Base-by-base conservation (phyloP, 208 protist species). In the Vickermania ingenoplastis region DNA sequence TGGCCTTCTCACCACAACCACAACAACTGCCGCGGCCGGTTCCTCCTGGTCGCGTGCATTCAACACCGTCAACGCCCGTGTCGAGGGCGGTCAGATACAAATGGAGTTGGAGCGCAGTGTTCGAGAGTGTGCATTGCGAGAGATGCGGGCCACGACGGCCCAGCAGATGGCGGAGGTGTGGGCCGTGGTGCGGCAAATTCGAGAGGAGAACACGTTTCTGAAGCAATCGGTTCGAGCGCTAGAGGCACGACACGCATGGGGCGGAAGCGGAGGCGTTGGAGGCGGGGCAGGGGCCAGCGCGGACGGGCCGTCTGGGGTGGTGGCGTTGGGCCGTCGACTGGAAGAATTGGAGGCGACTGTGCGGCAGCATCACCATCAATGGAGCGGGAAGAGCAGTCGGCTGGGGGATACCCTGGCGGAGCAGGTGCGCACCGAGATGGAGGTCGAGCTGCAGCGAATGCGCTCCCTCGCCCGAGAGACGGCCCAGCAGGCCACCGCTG, bases 71-170 rank as follows among this genome's bases (percentile, higher is more conserved):
- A 13, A 5, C 23, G 50, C 73, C 0, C 70, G 84, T 61, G 49
- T 90, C 58, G 70, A 78, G 17, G 83, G 77, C 17, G 71, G 73
- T 21, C 23, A 77, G 26, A 61, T 77, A 26, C 82, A 90, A 59
- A 57, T 94, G 24, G 81, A 89, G 65, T 73, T 88, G 28, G 86
- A 91, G 73, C 77, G 79, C 26, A 64, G 62, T 4, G 74, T 83
- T n/a, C 82, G 83, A 52, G 67, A 62, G 0, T 75, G 85, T 60
- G 69, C 68, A 48, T 66, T 86, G 24, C 77, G 71, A 17, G 79
- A 87, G 27, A 52, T 91, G 53, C 55, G 72, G 14, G 60, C 63
- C 49, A 65, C 71, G 26, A 48, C 71, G 31, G 63, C 62, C 1
- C 65, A 73, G 2, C 68, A 91, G 25, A 31, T 89, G 27, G 71